Conservation (phyloP, 805 yeast genomes). For the Teunomyces barrocoloradensis region DNA sequence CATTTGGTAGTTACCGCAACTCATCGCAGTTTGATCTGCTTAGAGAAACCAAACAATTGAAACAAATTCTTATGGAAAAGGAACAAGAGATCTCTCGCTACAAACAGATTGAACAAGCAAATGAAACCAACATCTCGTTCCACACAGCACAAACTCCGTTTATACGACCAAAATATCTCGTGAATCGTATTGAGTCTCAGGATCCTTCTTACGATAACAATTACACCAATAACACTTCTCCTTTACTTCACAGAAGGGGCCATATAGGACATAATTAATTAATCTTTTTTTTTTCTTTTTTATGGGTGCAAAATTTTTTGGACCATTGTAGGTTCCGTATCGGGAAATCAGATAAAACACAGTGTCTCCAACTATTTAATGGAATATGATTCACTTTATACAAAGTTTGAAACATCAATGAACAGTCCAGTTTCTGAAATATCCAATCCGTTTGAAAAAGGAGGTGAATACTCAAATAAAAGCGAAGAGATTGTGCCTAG, state of each 20-base stretch:
- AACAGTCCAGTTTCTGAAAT: background rate
- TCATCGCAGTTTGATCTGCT: conserved; percentile 8
- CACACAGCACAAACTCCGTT: background rate
- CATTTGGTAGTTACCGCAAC: conserved; percentile 39
- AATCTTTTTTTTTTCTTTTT: background rate
- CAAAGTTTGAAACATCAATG: background rate
- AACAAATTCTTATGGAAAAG: background rate
- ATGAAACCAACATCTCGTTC: background rate
- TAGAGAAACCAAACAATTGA: background rate
- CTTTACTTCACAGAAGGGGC: conserved; percentile 1
- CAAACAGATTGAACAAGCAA: background rate
- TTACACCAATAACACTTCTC: conserved; percentile 1
- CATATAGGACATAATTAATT: background rate
- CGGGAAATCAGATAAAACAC: conserved; percentile 7
- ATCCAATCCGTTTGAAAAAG: conserved; percentile 1
- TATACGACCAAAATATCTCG: background rate
- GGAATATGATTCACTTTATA: background rate
- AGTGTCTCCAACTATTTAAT: background rate
- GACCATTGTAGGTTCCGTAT: conserved; percentile 9
- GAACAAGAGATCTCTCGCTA: background rate
- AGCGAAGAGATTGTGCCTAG: background rate
- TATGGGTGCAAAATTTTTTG: conserved; percentile 5
- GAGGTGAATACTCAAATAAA: background rate
- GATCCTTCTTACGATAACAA: conserved; percentile 1
- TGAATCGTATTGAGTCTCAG: background rate